phyloP scores from a whole-genome alignment of 2,329 filamentous ascomycete genomes.

The Gaeumannomyces sp. region DNA sequence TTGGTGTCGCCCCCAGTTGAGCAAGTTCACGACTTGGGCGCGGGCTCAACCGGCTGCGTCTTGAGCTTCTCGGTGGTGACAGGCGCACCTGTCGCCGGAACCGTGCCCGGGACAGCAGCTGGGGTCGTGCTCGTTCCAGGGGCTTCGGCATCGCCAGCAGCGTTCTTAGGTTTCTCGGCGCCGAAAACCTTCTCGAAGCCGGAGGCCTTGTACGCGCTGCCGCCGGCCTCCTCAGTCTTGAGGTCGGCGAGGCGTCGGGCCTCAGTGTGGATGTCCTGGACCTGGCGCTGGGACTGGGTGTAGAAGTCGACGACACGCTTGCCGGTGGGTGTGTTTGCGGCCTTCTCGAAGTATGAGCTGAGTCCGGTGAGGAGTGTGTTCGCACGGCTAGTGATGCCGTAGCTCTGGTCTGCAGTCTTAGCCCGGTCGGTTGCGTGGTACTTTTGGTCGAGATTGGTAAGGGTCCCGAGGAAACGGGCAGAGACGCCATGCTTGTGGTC shows the following conservation, averaged over 20 bases:
- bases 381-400: slow-evolving; percentile 72
- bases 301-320: slow-evolving; percentile 88
- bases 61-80: slow-evolving; percentile 8
- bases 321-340: slow-evolving; percentile 77
- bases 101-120: slow-evolving; percentile 7
- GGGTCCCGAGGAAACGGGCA: slow-evolving; percentile 67
- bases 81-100: slow-evolving; percentile 7
- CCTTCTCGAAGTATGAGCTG: slow-evolving; percentile 91
- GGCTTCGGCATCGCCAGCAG: not conserved
- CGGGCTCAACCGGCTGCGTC: slow-evolving; percentile 4
- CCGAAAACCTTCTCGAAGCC: slow-evolving; percentile 54
- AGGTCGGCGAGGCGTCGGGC: slow-evolving; percentile 81
- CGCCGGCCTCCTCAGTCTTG: slow-evolving; percentile 63
- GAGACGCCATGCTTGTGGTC: slow-evolving; percentile 88
- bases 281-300: slow-evolving; percentile 75
- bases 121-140: slow-evolving; percentile 2
- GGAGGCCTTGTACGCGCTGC: slow-evolving; percentile 52
- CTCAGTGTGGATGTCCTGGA: slow-evolving; percentile 89
- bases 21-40: not conserved
- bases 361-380: slow-evolving; percentile 59
- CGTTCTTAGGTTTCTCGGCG: slow-evolving; percentile 20
- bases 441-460: slow-evolving; percentile 74
- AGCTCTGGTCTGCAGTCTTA: slow-evolving; percentile 75
- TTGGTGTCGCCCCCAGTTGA: not conserved
- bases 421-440: slow-evolving; percentile 85